Conservation (phyloP, 2,329 filamentous ascomycete species). For the Coniochaeta hoffmannii region DNA sequence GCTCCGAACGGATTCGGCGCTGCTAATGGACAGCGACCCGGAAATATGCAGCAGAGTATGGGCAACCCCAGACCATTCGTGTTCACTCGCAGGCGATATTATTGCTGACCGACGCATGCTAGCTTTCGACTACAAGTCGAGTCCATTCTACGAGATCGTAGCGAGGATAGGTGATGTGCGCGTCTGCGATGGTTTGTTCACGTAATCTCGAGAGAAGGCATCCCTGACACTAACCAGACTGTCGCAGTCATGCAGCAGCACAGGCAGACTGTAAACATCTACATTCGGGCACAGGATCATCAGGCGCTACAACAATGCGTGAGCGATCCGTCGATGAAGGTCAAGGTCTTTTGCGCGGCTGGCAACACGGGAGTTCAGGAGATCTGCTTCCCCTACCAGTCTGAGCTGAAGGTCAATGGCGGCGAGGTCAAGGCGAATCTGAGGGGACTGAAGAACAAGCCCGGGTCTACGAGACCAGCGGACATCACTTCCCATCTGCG, state of each 20-base stretch:
- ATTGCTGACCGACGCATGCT: neutral
- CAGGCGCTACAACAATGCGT: slow-evolving; percentile 47
- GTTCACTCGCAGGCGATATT: neutral
- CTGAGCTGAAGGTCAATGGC: slow-evolving; percentile 84
- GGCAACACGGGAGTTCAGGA: slow-evolving; percentile 61
- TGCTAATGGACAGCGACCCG: neutral
- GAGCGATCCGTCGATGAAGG: slow-evolving; percentile 51
- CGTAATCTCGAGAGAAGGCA: neutral
- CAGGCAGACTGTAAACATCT: slow-evolving; percentile 38
- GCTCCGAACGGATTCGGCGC: neutral
- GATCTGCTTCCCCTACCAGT: slow-evolving; percentile 83
- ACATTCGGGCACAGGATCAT: slow-evolving; percentile 41
- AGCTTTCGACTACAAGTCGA: slow-evolving; percentile 50
- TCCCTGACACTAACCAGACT: slow-evolving; percentile 2
- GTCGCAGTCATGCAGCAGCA: slow-evolving; percentile 49
- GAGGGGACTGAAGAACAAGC: slow-evolving; percentile 90
- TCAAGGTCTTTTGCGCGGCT: slow-evolving; percentile 78
- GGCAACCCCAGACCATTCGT: neutral
- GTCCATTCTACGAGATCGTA: slow-evolving; percentile 75
- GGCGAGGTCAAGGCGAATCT: slow-evolving; percentile 89
- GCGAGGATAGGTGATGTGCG: slow-evolving; percentile 56
- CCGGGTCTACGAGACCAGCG: slow-evolving; percentile 86
- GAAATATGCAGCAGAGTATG: neutral
- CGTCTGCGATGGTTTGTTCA: slow-evolving; percentile 62
- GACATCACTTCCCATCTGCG: slow-evolving; percentile 78